phyloP scores from a whole-genome alignment of 2,329 filamentous ascomycete species.

The Tolypocladium paradoxum region DNA sequence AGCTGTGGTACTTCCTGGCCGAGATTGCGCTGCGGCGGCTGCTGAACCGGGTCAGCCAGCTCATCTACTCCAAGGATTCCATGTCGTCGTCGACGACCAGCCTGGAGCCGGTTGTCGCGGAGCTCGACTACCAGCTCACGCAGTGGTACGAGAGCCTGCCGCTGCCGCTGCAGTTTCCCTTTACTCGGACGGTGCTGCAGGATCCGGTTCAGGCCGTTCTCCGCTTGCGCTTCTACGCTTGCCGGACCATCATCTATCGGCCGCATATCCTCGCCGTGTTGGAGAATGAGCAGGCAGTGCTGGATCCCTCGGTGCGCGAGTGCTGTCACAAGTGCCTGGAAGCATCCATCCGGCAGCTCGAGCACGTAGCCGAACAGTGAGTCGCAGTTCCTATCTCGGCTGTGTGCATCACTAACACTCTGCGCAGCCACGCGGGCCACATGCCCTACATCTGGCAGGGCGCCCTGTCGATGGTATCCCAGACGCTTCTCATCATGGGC shows the following conservation, averaged over 20 bases:
- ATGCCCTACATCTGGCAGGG: conserved; percentile 83
- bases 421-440: conserved; percentile 63
- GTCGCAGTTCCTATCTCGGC: conserved; percentile 17
- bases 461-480: conserved; percentile 71
- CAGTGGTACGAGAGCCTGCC: conserved; percentile 80
- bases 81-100: conserved; percentile 60
- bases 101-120: conserved; percentile 66
- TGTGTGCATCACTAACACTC: conserved; percentile 1
- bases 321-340: conserved; percentile 75
- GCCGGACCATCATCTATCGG: conserved; percentile 75
- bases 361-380: conserved; percentile 68
- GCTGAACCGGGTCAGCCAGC: conserved; percentile 67
- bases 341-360: conserved; percentile 67
- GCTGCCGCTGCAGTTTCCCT: conserved; percentile 64
- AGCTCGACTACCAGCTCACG: conserved; percentile 71
- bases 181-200: conserved; percentile 53
- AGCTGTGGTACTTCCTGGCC: conserved; percentile 78
- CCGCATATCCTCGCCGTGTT: conserved; percentile 74
- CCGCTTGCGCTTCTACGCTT: conserved; percentile 71
- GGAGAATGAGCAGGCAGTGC: conserved; percentile 61
- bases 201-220: conserved; percentile 73
- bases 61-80: conserved; percentile 67
- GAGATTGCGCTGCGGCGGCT: conserved; percentile 71
- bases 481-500: conserved; percentile 74
- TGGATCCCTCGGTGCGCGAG: conserved; percentile 63